A percentile compares a stretch with the other conserved stretches of the same genome.
Evolutionary conservation across 2,329 filamentous ascomycete genomes (phyloP).

Genomic region (Xylaria sp.): DNA sequence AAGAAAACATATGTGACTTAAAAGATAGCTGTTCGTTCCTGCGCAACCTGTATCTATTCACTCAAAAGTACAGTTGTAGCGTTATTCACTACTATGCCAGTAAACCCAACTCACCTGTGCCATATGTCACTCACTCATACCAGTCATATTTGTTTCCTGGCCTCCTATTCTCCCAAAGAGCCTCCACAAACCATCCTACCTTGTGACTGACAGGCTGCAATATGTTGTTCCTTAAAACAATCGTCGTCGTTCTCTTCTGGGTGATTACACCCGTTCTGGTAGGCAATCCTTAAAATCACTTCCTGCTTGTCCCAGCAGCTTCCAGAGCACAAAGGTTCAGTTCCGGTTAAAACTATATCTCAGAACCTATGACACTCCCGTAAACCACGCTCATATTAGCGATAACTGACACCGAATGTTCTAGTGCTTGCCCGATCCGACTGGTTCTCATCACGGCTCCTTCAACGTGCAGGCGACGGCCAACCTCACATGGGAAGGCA

Average conservation of each 20-base stretch:
- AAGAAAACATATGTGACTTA: neutral
- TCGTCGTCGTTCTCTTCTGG: constrained; percentile 4
- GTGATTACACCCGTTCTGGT: neutral
- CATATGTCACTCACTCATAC: neutral
- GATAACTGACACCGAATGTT: neutral
- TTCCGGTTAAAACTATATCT: neutral
- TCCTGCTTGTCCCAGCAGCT: neutral
- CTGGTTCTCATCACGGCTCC: neutral
- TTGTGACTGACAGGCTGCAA: neutral
- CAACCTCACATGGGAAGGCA: constrained; percentile 24
- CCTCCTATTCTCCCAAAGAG: neutral
- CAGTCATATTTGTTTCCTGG: neutral
- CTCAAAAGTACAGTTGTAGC: neutral
- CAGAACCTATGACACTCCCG: neutral
- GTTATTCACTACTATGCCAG: neutral
- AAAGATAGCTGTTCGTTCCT: neutral
- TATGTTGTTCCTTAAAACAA: constrained; percentile 2
- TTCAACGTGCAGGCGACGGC: neutral
- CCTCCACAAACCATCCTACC: neutral
- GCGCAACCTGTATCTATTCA: neutral
- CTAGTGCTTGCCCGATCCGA: neutral
- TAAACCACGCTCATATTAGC: neutral
- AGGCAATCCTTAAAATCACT: neutral
- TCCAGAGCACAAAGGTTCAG: neutral
- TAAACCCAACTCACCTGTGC: neutral